Base-by-base conservation (phyloP, 768 basidiomycete species). In the Boletus vermiculosoides region DNA sequence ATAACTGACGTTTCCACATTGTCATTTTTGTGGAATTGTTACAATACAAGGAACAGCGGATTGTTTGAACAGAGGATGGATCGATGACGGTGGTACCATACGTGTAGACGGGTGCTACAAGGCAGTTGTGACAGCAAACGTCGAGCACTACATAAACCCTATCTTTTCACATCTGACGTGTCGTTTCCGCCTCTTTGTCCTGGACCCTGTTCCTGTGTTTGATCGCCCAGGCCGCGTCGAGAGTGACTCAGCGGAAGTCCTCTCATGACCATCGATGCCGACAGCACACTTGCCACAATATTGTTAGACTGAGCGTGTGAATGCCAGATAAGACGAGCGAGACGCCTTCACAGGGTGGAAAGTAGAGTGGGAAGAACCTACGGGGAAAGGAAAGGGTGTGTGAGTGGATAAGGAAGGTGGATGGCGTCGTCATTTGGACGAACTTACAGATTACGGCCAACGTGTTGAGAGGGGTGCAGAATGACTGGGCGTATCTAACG, bases 201-300 rank as follows among this genome's bases (percentile, higher is more conserved):
- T 30, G 22, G 0, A 31, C 55, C 16, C 11, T 31, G 31, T 45
- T 39, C 4, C 23, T 7, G 15, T 18, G 23, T 23, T 50, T 52
- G 3, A 63, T 44, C 30, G 45, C 30, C 66, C 60, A 60, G 0
- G 46, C 23, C 20, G 48, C 50, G 30, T 66, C 59, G 28, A 59
- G 58, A 22, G 40, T 31, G 49, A 5, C 16, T 48, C 7, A 65
- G 47, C n/a, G 57, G 16, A 3, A 66, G 23, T 10, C 59, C 63
- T 11, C 11, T 45, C 66, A 67, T 65, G 50, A 57, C 52, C 57
- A n/a, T 60, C 20, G 1, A 36, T 52, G 5, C 66, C 65, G 0
- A 62, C 41, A 0, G 54, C 66, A 23, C 66, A 74, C 71, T 36
- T 71, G 62, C 82, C 81, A 83, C n/a, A 81, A 54, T 0, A 70